phyloP scores from a whole-genome alignment of 2,329 filamentous ascomycete species.

The Aspergillus sp. region DNA sequence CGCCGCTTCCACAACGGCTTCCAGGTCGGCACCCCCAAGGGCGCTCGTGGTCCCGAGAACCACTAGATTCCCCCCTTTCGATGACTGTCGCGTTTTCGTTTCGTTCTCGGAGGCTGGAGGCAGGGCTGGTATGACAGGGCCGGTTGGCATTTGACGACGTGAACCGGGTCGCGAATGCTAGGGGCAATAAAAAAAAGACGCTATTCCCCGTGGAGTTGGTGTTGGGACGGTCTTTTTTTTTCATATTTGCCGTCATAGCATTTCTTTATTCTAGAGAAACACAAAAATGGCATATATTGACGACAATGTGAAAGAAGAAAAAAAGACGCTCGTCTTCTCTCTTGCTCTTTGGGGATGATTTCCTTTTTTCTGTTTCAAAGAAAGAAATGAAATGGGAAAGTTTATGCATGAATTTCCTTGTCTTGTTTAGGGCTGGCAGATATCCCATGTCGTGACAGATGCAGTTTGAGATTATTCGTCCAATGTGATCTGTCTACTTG shows the following conservation, averaged over 20 bases:
- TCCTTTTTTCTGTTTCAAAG: constrained; percentile 28
- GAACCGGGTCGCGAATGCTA: constrained; percentile 38
- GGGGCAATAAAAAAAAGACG: constrained; percentile 32
- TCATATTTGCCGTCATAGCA: constrained; percentile 32
- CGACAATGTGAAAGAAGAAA: constrained; percentile 30
- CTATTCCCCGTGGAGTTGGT: constrained; percentile 39
- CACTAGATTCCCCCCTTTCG: constrained; percentile 39
- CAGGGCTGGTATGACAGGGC: constrained; percentile 41
- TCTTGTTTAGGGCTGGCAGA: constrained; percentile 42
- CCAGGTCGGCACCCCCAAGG: constrained; percentile 85
- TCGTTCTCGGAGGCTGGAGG: constrained; percentile 39
- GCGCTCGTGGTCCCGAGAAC: constrained; percentile 67
- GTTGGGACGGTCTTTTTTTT: constrained; percentile 35
- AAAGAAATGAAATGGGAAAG: constrained; percentile 29
- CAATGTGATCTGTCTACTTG: constrained; percentile 37
- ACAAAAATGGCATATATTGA: constrained; percentile 24
- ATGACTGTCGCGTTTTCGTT: constrained; percentile 39
- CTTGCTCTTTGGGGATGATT: constrained; percentile 26
- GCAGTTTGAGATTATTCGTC: constrained; percentile 34
- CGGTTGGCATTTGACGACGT: constrained; percentile 35
- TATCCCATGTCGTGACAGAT: constrained; percentile 42
- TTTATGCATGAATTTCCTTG: constrained; percentile 42
- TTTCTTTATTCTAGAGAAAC: constrained; percentile 30
- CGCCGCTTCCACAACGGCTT: constrained; percentile 98
- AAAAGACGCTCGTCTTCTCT: constrained; percentile 17